Percentiles rank a stretch among this genome's conserved stretches.
These are phyloP conservation scores for Leucocoprinus sp. DNA, from an alignment of 768 basidiomycete genomes.

Conservation along the genomic window DNA sequence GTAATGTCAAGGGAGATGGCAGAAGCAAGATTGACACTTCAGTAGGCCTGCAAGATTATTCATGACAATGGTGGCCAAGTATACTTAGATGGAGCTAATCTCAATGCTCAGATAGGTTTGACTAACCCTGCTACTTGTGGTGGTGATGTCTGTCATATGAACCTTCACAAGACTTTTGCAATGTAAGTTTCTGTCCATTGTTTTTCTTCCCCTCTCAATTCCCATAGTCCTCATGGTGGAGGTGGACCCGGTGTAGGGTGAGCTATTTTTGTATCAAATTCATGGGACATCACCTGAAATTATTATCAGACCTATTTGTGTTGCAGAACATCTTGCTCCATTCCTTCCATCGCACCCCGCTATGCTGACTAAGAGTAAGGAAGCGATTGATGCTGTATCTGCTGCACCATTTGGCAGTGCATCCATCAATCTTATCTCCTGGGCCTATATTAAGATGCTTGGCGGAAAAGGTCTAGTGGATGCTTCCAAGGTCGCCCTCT, in stretches of 20 bases:
- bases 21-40: conserved; percentile 2
- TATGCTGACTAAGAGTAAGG: conserved; percentile 53
- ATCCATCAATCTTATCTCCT: conserved; percentile 91
- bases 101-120: conserved; percentile 89
- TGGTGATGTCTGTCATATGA: conserved; percentile 96
- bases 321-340: conserved; percentile 85
- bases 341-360: conserved; percentile 90
- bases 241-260: conserved; percentile 95
- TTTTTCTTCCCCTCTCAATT: neutral
- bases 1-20: neutral
- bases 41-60: conserved; percentile 82
- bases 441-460: conserved; percentile 99
- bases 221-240: conserved; percentile 82
- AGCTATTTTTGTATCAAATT: conserved; percentile 14
- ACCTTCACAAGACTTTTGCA: conserved; percentile 96
- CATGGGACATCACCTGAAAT: conserved; percentile 8
- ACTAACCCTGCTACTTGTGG: conserved; percentile 94
- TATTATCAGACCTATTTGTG: conserved; percentile 72
- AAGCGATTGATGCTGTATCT: conserved; percentile 81
- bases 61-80: conserved; percentile 96
- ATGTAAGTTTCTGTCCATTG: conserved; percentile 50
- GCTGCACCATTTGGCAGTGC: conserved; percentile 93
- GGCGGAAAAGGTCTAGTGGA: conserved; percentile 85
- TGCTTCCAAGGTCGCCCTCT: conserved; percentile 78
- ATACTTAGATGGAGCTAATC: conserved; percentile 93